Evolutionary conservation across 192 early-diverging fungal genomes (phyloP).

Genomic region (Coemansia sp.): DNA sequence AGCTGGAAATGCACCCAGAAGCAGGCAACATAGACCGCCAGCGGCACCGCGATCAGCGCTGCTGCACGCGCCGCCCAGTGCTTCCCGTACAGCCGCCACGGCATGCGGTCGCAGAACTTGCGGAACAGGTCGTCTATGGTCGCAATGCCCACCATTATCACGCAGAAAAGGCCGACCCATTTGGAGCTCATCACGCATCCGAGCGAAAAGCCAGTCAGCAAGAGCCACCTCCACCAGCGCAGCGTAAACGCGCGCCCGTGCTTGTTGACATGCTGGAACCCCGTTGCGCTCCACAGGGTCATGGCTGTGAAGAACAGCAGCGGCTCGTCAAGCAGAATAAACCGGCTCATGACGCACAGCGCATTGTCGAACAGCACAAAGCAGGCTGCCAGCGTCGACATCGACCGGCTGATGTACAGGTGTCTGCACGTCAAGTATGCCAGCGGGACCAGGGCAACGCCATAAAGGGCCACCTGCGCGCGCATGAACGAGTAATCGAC

Average conservation of each 20-base stretch:
- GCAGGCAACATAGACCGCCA: conserved; percentile 74
- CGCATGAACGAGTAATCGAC: conserved; percentile 67
- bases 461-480: conserved; percentile 60
- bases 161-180: conserved; percentile 94
- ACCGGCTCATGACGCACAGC: conserved; percentile 61
- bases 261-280: conserved; percentile 56
- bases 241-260: conserved; percentile 58
- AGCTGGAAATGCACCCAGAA: conserved; percentile 93
- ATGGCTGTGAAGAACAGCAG: conserved; percentile 68
- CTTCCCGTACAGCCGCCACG: conserved; percentile 61
- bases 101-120: conserved; percentile 68
- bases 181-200: conserved; percentile 73
- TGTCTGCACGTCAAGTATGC: conserved; percentile 67
- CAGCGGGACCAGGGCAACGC: conserved; percentile 64
- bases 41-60: conserved; percentile 79
- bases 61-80: conserved; percentile 86
- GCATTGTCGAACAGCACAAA: conserved; percentile 72
- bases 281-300: conserved; percentile 55
- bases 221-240: conserved; percentile 66
- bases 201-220: conserved; percentile 64
- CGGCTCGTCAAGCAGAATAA: conserved; percentile 72
- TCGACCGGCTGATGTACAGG: conserved; percentile 55
- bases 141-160: conserved; percentile 84
- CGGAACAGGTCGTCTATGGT: conserved; percentile 90
- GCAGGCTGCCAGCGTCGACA: conserved; percentile 55